These are phyloP conservation scores for Seminavis robusta DNA, from an alignment of 108 stramenopile genomes.

Conservation along the genomic window DNA sequence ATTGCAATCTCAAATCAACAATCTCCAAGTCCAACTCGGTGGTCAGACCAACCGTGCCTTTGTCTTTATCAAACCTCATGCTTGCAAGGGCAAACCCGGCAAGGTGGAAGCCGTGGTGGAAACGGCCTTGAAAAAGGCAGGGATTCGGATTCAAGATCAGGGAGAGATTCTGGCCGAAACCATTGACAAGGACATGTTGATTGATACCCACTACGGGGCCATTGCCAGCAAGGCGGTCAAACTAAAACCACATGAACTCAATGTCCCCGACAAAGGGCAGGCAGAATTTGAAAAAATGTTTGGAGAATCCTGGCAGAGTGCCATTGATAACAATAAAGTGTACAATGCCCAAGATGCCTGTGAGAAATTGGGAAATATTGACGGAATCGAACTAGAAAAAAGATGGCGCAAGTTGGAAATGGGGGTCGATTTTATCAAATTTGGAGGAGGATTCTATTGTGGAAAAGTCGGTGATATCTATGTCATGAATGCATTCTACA, in stretches of 20 bases:
- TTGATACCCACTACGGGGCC: slow-evolving; percentile 89
- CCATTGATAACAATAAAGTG: slow-evolving; percentile 61
- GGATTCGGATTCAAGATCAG: slow-evolving; percentile 62
- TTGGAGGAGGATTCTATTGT: slow-evolving; percentile 90
- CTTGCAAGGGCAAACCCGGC: slow-evolving; percentile 59
- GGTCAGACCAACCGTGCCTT: too few relatives aligned
- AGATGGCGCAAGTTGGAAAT: slow-evolving; percentile 31
- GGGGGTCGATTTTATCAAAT: slow-evolving; percentile 71
- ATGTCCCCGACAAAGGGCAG: slow-evolving; percentile 66
- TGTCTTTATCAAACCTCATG: slow-evolving; percentile 90
- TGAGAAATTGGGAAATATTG: slow-evolving; percentile 56
- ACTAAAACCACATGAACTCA: slow-evolving; percentile 62
- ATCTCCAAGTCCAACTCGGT: slow-evolving; percentile 36
- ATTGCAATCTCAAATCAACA: slow-evolving; percentile 18
- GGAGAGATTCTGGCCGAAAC: slow-evolving; percentile 59
- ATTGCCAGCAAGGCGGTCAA: slow-evolving; percentile 90
- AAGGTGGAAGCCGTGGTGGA: slow-evolving; percentile 35
- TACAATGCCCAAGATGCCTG: slow-evolving; percentile 87
- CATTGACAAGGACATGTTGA: slow-evolving; percentile 77
- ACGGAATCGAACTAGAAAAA: slow-evolving; percentile 54
- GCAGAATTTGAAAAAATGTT: slow-evolving; percentile 60
- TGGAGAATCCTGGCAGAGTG: slow-evolving; percentile 72
- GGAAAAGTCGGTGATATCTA: slow-evolving; percentile 72
- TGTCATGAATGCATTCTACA: slow-evolving; percentile 90
- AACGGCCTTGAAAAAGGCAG: slow-evolving; percentile 51